phyloP scores from a whole-genome alignment of 805 yeast genomes.

The Ogataea methylovora region DNA sequence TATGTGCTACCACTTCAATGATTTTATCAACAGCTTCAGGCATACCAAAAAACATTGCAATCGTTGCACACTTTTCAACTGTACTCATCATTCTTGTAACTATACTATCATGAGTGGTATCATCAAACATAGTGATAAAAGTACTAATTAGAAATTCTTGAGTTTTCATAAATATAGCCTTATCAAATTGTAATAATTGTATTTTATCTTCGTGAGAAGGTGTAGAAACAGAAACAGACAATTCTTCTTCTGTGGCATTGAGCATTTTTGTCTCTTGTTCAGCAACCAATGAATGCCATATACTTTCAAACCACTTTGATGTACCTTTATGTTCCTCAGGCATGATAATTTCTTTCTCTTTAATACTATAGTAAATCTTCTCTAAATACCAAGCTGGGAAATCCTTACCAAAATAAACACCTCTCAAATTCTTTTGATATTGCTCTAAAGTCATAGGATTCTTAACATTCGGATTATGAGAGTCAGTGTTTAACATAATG shows the following conservation, averaged over 20 bases:
- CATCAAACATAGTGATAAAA: slow-evolving; percentile 69
- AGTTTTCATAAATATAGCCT: slow-evolving; percentile 55
- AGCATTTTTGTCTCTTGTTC: slow-evolving; percentile 29
- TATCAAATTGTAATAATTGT: slow-evolving; percentile 52
- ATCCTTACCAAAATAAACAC: slow-evolving; percentile 67
- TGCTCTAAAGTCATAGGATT: slow-evolving; percentile 85
- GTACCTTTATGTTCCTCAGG: slow-evolving; percentile 97
- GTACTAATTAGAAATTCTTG: slow-evolving; percentile 66
- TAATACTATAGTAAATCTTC: slow-evolving; percentile 72
- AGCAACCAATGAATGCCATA: slow-evolving; percentile 65
- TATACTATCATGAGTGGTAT: slow-evolving; percentile 86
- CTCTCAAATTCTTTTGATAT: slow-evolving; percentile 72
- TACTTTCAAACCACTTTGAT: slow-evolving; percentile 85
- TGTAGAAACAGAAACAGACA: slow-evolving; percentile 2
- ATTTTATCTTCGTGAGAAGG: slow-evolving; percentile 4
- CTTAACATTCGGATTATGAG: slow-evolving; percentile 88
- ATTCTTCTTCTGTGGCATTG: slow-evolving; percentile 1
- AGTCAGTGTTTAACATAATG: slow-evolving; percentile 90
- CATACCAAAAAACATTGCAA: slow-evolving; percentile 61
- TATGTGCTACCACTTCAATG: slow-evolving; percentile 55
- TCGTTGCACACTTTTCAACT: slow-evolving; percentile 74
- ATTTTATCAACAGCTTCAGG: slow-evolving; percentile 55
- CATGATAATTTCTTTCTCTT: slow-evolving; percentile 86
- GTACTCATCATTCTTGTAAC: slow-evolving; percentile 83
- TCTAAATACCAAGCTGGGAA: slow-evolving; percentile 83